A percentile compares a stretch with the other conserved stretches of the same genome.
phyloP scores from a whole-genome alignment of 2,329 filamentous ascomycete genomes.

The Pochonia chlamydosporia region DNA sequence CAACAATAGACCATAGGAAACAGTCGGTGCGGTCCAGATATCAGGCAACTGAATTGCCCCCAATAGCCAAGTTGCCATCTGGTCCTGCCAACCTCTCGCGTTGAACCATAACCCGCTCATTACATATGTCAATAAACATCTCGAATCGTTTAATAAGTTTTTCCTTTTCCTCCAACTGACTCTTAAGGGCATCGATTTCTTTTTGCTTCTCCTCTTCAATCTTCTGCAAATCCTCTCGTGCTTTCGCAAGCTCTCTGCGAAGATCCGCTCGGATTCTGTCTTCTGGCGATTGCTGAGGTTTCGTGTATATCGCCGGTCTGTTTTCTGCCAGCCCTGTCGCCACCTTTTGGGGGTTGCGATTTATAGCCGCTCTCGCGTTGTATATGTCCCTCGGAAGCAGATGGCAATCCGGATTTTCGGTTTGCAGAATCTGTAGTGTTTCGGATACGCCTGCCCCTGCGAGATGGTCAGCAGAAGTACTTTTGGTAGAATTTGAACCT shows the following conservation, averaged over 20 bases:
- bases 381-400: constrained; percentile 61
- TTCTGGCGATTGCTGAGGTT: constrained; percentile 56
- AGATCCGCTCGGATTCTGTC: constrained; percentile 59
- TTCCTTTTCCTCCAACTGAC: constrained; percentile 57
- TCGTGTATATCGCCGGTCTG: constrained; percentile 60
- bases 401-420: constrained; percentile 57
- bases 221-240: constrained; percentile 50
- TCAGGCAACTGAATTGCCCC: constrained; percentile 19
- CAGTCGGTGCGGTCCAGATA: background rate
- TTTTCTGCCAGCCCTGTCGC: constrained; percentile 54
- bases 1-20: background rate
- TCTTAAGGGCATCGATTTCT: constrained; percentile 52
- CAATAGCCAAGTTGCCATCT: constrained; percentile 20
- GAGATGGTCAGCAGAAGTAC: constrained; percentile 12
- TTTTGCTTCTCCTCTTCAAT: constrained; percentile 50
- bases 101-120: constrained; percentile 59
- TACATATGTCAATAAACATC: constrained; percentile 66
- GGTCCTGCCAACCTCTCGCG: constrained; percentile 42
- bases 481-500: constrained; percentile 5
- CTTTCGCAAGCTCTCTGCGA: constrained; percentile 53
- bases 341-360: constrained; percentile 58
- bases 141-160: constrained; percentile 58
- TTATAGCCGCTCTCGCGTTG: constrained; percentile 61
- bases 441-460: constrained; percentile 58
- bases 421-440: constrained; percentile 61